Base-by-base conservation (phyloP, 345 rosid species). In the Anastatica hierochuntica region DNA sequence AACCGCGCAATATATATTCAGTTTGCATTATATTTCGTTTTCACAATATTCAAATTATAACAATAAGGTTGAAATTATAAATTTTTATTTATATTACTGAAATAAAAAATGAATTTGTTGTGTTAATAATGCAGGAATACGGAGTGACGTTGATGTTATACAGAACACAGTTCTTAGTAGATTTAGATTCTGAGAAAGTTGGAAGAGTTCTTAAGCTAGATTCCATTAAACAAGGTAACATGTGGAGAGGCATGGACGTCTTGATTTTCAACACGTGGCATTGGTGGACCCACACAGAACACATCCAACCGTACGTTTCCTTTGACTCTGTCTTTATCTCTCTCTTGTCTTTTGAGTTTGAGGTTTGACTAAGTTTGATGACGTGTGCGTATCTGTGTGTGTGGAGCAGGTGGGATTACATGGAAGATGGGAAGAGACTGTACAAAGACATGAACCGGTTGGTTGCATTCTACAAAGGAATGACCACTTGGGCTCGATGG, bases 401-500 rank as follows among this genome's bases (percentile, higher is more conserved):
- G 17, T 39, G 57, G 48, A 29, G 1, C 78, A 92, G 98, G 62
- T 92, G 83, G 79, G 80, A 80, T 70, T 92, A 81, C 33, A 74
- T 92, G 27, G 71, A 81, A 68, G 94, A 85, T 5, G 79, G 86
- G 2, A 72, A 73, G 0, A 80, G 68, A 51, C 4, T 64, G 49
- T 76, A 74, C 71, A 85, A 77, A 60, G 95, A 92, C 43, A 88
- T 88, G 96, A 81, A 92, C 72, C 76, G 95, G 48, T 53, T 79
- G 24, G 27, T 88, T 18, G 98, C 98, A 23, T 88, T 14, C 48
- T 85, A 88, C 60, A 88, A 79, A 72, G 98, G 90, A 2, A 41
- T 92, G 39, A 83, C 90, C 26, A 92, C 98, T 0, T 92, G 98
- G 96, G 90, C 85, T 20, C 76, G 96, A 64, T 92, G 98, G 98